These are phyloP conservation scores for Astrephomene gubernaculifera DNA, from an alignment of 139 green algal genomes.

Conservation along the genomic window DNA sequence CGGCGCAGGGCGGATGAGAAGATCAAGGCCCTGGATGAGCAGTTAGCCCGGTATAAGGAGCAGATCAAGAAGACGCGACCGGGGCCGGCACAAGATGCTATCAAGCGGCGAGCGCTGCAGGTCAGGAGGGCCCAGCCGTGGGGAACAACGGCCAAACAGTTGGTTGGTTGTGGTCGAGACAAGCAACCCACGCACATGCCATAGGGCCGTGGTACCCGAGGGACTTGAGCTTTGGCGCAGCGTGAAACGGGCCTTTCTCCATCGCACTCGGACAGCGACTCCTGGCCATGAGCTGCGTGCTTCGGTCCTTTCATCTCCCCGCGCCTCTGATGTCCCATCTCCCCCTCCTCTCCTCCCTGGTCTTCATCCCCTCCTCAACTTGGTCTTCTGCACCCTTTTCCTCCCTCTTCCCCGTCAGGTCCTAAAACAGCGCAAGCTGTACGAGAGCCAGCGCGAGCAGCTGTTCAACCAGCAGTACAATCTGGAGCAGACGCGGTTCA, in stretches of 20 bases:
- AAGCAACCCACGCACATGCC: too few species aligned
- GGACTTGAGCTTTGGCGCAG: too few species aligned
- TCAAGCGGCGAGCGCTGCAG: slow-evolving; percentile 88
- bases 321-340: not conserved
- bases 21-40: slow-evolving; percentile 92
- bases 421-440: slow-evolving; percentile 96
- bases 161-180: too few species aligned
- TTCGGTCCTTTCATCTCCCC: not conserved
- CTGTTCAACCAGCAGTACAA: slow-evolving; percentile 97
- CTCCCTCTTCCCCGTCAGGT: slow-evolving; percentile 62
- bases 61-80: slow-evolving; percentile 88
- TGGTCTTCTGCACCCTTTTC: not conserved
- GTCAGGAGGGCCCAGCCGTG: too few species aligned
- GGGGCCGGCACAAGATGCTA: slow-evolving; percentile 90
- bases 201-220: too few species aligned
- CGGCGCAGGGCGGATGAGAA: slow-evolving; percentile 91
- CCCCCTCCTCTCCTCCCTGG: not conserved
- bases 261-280: too few species aligned
- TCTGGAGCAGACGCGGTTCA: slow-evolving; percentile 90
- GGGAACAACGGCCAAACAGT: too few species aligned
- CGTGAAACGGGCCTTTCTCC: too few species aligned
- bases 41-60: slow-evolving; percentile 91
- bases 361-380: not conserved
- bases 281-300: too few species aligned
- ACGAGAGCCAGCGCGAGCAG: slow-evolving; percentile 94